A percentile compares a stretch with the other conserved stretches of the same genome.
These are phyloP conservation scores for Ogataea methylovora DNA, from an alignment of 805 yeast genomes.

Conservation along the genomic window DNA sequence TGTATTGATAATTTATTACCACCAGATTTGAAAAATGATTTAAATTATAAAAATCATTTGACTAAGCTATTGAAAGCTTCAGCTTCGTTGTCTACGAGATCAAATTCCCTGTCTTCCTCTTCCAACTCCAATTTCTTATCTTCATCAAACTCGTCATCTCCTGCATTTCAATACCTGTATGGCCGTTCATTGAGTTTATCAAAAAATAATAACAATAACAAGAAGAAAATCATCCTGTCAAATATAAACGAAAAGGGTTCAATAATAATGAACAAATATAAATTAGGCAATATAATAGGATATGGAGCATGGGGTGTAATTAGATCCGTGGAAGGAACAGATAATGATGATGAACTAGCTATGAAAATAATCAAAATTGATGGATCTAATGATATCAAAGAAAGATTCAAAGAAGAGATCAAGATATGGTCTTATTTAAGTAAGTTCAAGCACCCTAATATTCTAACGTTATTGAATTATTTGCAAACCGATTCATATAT, in stretches of 20 bases:
- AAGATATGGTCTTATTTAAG: conserved; percentile 59
- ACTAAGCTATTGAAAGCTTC: conserved; percentile 19
- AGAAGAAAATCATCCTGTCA: not conserved
- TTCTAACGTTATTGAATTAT: conserved; percentile 55
- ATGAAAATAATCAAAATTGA: conserved; percentile 22
- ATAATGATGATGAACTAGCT: conserved; percentile 7
- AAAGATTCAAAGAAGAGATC: conserved; percentile 64
- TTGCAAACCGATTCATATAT: conserved; percentile 50
- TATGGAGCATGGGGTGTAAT: conserved; percentile 89
- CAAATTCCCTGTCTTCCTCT: not conserved
- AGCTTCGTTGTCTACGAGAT: conserved; percentile 12
- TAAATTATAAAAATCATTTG: conserved; percentile 23
- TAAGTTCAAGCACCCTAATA: conserved; percentile 55
- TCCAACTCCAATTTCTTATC: not conserved
- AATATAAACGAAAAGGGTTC: conserved; percentile 60
- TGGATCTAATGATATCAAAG: conserved; percentile 38
- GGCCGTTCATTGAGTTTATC: conserved; percentile 12
- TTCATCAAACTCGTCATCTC: conserved; percentile 11
- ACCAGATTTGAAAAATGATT: conserved; percentile 14
- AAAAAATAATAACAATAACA: not conserved
- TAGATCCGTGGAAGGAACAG: conserved; percentile 26
- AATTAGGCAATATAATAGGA: conserved; percentile 69
- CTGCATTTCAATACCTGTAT: conserved; percentile 13
- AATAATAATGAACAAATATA: conserved; percentile 43
- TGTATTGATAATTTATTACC: conserved; percentile 22